phyloP scores from a whole-genome alignment of 1,284 basidiomycete genomes.

The Moesziomyces sp. region DNA sequence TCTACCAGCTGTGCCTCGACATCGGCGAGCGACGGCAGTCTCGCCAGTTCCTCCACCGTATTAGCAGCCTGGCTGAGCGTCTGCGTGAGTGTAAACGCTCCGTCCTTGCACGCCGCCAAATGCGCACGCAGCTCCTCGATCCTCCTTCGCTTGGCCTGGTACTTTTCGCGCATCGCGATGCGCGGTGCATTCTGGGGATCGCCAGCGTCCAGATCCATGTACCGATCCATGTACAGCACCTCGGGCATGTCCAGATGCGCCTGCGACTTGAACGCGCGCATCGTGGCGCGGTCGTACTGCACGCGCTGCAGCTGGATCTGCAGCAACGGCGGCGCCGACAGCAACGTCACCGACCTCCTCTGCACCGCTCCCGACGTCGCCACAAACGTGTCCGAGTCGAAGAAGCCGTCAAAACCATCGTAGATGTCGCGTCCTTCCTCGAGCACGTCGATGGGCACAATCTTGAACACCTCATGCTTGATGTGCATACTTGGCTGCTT shows the following conservation, averaged over 20 bases:
- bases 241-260: slow-evolving; percentile 91
- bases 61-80: slow-evolving; percentile 38
- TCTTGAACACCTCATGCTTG: slow-evolving; percentile 91
- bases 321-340: slow-evolving; percentile 86
- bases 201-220: slow-evolving; percentile 76
- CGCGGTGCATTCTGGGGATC: slow-evolving; percentile 71
- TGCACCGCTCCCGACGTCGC: slow-evolving; percentile 83
- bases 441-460: slow-evolving; percentile 90
- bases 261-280: slow-evolving; percentile 93
- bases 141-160: slow-evolving; percentile 45
- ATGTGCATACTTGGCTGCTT: slow-evolving; percentile 73
- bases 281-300: slow-evolving; percentile 90
- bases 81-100: slow-evolving; percentile 26
- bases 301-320: slow-evolving; percentile 96
- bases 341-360: slow-evolving; percentile 85
- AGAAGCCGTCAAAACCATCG: slow-evolving; percentile 91
- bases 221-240: slow-evolving; percentile 89
- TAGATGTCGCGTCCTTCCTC: slow-evolving; percentile 88
- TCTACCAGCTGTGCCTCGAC: slow-evolving; percentile 25
- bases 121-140: slow-evolving; percentile 40
- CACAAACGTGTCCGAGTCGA: slow-evolving; percentile 84
- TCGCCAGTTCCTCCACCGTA: slow-evolving; percentile 29
- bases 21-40: slow-evolving; percentile 27
- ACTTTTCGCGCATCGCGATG: slow-evolving; percentile 75
- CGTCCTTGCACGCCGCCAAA: slow-evolving; percentile 43